Conservation (phyloP, 148 eudicot genomes). For the Rhododendron griersonianum region DNA sequence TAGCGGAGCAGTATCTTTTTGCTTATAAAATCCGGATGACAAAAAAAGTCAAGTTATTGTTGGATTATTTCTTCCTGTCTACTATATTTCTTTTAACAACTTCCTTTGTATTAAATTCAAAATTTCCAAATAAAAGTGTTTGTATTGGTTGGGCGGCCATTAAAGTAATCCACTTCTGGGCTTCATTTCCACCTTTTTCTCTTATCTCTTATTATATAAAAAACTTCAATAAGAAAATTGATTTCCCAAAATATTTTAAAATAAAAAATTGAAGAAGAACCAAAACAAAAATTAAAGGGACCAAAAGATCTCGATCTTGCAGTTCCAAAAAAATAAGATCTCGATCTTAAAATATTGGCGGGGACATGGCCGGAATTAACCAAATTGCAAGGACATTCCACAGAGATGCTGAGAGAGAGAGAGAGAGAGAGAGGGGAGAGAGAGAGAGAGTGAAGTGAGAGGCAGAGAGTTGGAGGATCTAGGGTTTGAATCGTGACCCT, state of each 20-base stretch:
- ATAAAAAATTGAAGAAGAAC: no score
- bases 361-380: slow-evolving; percentile 9
- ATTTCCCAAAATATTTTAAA: no score
- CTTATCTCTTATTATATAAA: no score
- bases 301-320: neutral
- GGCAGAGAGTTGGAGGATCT: neutral
- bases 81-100: no score
- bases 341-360: neutral
- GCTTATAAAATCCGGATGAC: no score
- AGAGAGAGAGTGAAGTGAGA: neutral
- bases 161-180: neutral
- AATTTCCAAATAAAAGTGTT: no score
- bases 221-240: neutral
- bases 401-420: neutral
- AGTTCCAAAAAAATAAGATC: neutral
- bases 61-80: no score
- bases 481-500: slow-evolving; percentile 1
- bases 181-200: neutral
- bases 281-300: neutral
- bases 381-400: neutral
- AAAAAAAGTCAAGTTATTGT: no score
- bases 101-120: neutral
- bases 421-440: neutral
- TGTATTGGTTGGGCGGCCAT: neutral
- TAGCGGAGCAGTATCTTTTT: no score